Conservation (phyloP, 2,329 filamentous ascomycete genomes). For the Aspergillaceae sp. region DNA sequence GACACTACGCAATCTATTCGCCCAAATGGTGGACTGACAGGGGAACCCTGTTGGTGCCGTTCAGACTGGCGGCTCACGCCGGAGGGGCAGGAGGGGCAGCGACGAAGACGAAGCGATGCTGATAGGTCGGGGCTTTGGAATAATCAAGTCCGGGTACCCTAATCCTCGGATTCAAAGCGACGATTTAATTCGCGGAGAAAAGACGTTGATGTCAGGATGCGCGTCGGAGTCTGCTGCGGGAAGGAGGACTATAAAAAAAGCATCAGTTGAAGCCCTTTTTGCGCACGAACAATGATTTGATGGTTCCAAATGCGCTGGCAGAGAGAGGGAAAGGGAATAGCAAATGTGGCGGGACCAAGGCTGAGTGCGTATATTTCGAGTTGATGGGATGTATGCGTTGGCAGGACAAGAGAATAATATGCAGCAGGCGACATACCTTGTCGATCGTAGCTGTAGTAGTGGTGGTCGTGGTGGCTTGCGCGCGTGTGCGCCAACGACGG, state of each 20-base stretch:
- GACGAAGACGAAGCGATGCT: constrained; percentile 23
- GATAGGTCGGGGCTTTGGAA: constrained; percentile 9
- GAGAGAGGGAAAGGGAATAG: constrained; percentile 10
- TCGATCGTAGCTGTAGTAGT: constrained; percentile 21
- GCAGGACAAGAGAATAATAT: constrained; percentile 18
- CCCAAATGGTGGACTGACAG: constrained; percentile 8
- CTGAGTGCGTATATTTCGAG: constrained; percentile 6
- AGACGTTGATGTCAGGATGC: constrained; percentile 20
- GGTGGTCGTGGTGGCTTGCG: constrained; percentile 9
- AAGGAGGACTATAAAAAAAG: constrained; percentile 17
- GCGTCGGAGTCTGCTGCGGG: constrained; percentile 13
- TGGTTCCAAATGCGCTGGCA: constrained; percentile 19
- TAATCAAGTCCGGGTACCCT: constrained; percentile 6
- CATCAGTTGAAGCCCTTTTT: constrained; percentile 4
- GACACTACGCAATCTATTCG: constrained; percentile 16
- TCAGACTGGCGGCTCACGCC: constrained; percentile 18
- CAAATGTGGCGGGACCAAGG: constrained; percentile 19
- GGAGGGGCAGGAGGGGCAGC: constrained; percentile 7
- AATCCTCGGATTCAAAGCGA: constrained; percentile 8
- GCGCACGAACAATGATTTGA: constrained; percentile 3
- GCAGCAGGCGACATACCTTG: constrained; percentile 32
- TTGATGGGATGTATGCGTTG: constrained; percentile 32
- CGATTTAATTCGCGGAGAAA: constrained; percentile 10
- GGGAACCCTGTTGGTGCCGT: constrained; percentile 7
- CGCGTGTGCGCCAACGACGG: neutral